A percentile compares a stretch with the other conserved stretches of the same genome.
Evolutionary conservation across 768 basidiomycete species (phyloP).

Genomic region (Termitomyces sp.): DNA sequence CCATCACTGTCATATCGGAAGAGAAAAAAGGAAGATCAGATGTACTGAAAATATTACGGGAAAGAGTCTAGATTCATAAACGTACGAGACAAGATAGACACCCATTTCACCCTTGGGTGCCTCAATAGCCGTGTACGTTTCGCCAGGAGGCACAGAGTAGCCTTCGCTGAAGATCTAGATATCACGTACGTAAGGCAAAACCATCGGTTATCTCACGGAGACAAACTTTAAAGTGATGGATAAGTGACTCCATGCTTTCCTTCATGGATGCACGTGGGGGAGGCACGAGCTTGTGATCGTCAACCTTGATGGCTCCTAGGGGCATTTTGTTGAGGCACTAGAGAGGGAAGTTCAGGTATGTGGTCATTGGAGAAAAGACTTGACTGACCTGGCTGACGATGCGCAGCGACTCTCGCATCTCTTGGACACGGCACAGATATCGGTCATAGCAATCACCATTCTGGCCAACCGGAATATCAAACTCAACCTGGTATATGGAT

Average conservation of each 20-base stretch:
- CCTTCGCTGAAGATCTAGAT: conserved; percentile 89
- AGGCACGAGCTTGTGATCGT: conserved; percentile 96
- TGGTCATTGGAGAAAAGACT: not conserved
- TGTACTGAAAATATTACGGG: not conserved
- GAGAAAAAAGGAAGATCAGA: not conserved
- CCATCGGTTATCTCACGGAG: not conserved
- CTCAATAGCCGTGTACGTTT: conserved; percentile 96
- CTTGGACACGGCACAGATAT: conserved; percentile 95
- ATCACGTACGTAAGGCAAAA: not conserved
- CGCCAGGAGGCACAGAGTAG: conserved; percentile 91
- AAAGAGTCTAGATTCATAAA: conserved; percentile 9
- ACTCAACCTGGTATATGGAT: conserved; percentile 64
- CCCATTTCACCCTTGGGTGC: conserved; percentile 99
- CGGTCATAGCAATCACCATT: conserved; percentile 98
- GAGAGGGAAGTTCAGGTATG: not conserved
- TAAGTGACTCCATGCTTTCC: conserved; percentile 96
- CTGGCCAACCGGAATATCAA: conserved; percentile 94
- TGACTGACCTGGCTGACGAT: conserved; percentile 71
- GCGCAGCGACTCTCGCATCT: conserved; percentile 90
- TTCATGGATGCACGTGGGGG: conserved; percentile 98
- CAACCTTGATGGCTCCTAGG: conserved; percentile 84
- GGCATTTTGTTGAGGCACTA: conserved; percentile 98
- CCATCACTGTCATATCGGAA: conserved; percentile 58
- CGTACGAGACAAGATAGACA: conserved; percentile 93
- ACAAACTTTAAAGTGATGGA: conserved; percentile 93